A percentile compares a stretch with the other conserved stretches of the same genome.
Evolutionary conservation across 1,284 basidiomycete genomes (phyloP).

Genomic region (Ceratobasidium papillatum): DNA sequence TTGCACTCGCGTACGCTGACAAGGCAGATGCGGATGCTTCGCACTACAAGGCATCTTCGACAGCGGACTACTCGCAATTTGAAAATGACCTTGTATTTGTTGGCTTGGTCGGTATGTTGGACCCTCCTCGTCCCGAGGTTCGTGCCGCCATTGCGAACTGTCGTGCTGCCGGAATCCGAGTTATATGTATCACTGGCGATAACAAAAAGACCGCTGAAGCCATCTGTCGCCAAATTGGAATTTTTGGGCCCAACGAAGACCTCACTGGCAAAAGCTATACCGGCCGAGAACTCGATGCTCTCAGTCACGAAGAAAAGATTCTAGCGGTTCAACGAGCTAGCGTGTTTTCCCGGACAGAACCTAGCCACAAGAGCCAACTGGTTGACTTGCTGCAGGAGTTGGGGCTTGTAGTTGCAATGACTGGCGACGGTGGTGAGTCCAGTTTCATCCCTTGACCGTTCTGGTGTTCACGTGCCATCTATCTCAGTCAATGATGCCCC

Average conservation of each 20-base stretch:
- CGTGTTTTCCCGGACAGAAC: constrained; percentile 94
- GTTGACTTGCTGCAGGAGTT: constrained; percentile 95
- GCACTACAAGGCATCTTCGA: constrained; percentile 81
- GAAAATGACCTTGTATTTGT: constrained; percentile 93
- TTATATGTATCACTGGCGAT: constrained; percentile 98
- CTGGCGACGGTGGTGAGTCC: constrained; percentile 42
- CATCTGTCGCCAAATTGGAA: constrained; percentile 95
- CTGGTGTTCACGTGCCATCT: constrained; percentile 42
- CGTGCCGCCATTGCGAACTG: constrained; percentile 88
- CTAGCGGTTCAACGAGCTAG: constrained; percentile 85
- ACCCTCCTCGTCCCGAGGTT: constrained; percentile 97
- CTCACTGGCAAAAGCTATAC: constrained; percentile 93
- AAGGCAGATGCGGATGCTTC: constrained; percentile 77
- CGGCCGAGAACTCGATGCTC: constrained; percentile 87
- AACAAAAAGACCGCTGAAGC: constrained; percentile 98
- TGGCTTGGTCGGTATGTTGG: constrained; percentile 96
- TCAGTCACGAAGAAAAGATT: constrained; percentile 82
- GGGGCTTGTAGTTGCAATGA: constrained; percentile 96
- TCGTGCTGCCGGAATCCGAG: constrained; percentile 91
- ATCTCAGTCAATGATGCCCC: constrained; percentile 90
- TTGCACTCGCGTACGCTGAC: constrained; percentile 90
- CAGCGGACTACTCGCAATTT: constrained; percentile 86
- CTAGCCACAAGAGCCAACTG: constrained; percentile 92
- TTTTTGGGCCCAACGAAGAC: constrained; percentile 85
- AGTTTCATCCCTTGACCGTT: neutral